Percentiles rank a stretch among this genome's conserved stretches.
phyloP scores from a whole-genome alignment of 2,329 filamentous ascomycete species.

The Aspergillus candidus region DNA sequence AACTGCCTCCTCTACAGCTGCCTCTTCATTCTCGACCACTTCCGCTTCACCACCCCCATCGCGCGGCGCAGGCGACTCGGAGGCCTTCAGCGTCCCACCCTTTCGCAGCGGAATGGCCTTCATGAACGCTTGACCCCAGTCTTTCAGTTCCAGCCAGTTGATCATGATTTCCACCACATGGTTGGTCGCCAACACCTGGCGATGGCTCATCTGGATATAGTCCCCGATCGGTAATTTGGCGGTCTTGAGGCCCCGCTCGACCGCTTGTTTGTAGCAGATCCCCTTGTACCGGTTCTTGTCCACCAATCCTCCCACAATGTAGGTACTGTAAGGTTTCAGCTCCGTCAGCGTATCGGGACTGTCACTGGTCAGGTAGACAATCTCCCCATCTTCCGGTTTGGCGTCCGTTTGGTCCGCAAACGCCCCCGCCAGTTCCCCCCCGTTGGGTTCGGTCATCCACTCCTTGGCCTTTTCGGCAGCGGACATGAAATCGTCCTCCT shows the following conservation, averaged over 20 bases:
- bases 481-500: conserved; percentile 62
- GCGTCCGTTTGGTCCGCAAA: conserved; percentile 42
- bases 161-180: conserved; percentile 97
- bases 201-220: conserved; percentile 83
- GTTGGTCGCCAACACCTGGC: conserved; percentile 84
- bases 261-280: conserved; percentile 78
- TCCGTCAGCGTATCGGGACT: conserved; percentile 77
- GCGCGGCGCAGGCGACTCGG: conserved; percentile 10
- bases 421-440: conserved; percentile 55
- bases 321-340: conserved; percentile 80
- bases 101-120: conserved; percentile 87
- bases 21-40: conserved; percentile 7
- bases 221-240: conserved; percentile 93
- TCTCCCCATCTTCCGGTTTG: conserved; percentile 45
- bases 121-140: conserved; percentile 88
- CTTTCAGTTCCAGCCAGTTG: conserved; percentile 78
- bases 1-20: conserved; percentile 4
- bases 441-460: conserved; percentile 56
- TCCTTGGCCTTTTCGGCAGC: conserved; percentile 61
- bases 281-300: conserved; percentile 97
- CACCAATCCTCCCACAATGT: conserved; percentile 89
- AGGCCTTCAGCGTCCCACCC: conserved; percentile 60
- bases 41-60: conserved; percentile 23
- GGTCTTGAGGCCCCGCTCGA: conserved; percentile 70
- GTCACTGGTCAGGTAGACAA: conserved; percentile 89